Evolutionary conservation across 768 basidiomycete genomes (phyloP).

Genomic region (Psilocybe sp.): DNA sequence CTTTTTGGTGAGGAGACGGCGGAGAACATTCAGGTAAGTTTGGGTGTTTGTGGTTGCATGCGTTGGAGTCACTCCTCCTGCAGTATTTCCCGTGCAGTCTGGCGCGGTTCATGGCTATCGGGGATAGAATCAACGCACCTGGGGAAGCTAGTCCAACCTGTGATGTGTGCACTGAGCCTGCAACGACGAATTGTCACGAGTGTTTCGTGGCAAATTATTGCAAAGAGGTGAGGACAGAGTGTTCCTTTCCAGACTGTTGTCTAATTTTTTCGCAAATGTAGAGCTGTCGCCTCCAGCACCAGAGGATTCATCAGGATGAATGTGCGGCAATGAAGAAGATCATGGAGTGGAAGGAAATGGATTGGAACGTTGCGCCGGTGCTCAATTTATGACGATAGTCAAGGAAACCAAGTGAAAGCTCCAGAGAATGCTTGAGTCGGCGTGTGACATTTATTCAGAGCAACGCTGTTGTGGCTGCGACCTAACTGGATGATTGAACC

Average conservation of each 20-base stretch:
- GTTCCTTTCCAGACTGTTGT: background rate
- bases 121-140: conserved; percentile 8
- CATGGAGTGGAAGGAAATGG: conserved; percentile 19
- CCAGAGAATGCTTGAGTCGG: too few relatives aligned
- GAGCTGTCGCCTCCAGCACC: conserved; percentile 17
- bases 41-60: background rate
- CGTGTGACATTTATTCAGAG: too few relatives aligned
- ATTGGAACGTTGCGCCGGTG: conserved; percentile 14
- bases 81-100: conserved; percentile 22
- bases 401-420: too few relatives aligned
- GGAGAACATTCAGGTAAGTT: conserved; percentile 21
- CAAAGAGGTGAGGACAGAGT: conserved; percentile 14
- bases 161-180: conserved; percentile 12
- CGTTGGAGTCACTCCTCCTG: background rate
- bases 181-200: conserved; percentile 7
- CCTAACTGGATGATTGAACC: too few relatives aligned
- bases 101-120: conserved; percentile 14
- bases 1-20: conserved; percentile 20
- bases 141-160: conserved; percentile 3
- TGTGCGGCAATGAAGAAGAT: conserved; percentile 21
- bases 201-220: conserved; percentile 21
- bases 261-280: conserved; percentile 18
- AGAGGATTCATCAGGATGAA: conserved; percentile 18
- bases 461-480: too few relatives aligned
- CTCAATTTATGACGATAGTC: too few relatives aligned